A percentile compares a stretch with the other conserved stretches of the same genome.
These are phyloP conservation scores for Trichosporon asahii DNA, from an alignment of 1,284 basidiomycete species.

Conservation along the genomic window DNA sequence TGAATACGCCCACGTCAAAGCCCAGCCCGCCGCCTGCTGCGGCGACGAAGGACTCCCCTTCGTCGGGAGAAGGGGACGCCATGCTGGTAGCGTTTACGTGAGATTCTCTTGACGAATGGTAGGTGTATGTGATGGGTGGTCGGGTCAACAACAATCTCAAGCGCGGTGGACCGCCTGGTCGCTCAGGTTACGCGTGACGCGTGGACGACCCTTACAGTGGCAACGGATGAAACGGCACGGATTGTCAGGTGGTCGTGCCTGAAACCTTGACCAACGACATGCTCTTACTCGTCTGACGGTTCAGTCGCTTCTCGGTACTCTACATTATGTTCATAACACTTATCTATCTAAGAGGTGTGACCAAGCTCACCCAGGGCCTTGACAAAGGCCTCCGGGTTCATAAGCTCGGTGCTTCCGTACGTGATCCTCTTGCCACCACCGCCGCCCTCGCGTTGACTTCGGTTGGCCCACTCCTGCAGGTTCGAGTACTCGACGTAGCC, in stretches of 20 bases:
- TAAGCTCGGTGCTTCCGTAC: conserved; percentile 93
- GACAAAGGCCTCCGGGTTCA: conserved; percentile 84
- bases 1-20: conserved; percentile 48
- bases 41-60: conserved; percentile 29
- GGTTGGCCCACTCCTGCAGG: conserved; percentile 80
- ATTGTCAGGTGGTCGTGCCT: neutral
- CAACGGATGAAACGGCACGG: conserved; percentile 3
- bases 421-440: conserved; percentile 71
- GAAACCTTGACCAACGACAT: too few relatives aligned
- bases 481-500: conserved; percentile 98
- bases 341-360: conserved; percentile 16
- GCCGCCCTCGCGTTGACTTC: conserved; percentile 54
- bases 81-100: conserved; percentile 13
- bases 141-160: conserved; percentile 1
- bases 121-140: neutral
- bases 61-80: conserved; percentile 30
- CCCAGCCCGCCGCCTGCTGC: conserved; percentile 25
- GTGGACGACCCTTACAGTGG: neutral
- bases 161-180: neutral
- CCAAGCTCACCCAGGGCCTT: conserved; percentile 46
- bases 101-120: neutral
- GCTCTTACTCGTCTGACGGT: too few relatives aligned
- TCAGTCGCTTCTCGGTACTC: too few relatives aligned
- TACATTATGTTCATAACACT: conserved; percentile 16
- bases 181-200: neutral